Percentiles rank a stretch among this genome's conserved stretches.
Evolutionary conservation across 2,329 filamentous ascomycete species (phyloP).

Genomic region (Colletotrichum endophyticum): DNA sequence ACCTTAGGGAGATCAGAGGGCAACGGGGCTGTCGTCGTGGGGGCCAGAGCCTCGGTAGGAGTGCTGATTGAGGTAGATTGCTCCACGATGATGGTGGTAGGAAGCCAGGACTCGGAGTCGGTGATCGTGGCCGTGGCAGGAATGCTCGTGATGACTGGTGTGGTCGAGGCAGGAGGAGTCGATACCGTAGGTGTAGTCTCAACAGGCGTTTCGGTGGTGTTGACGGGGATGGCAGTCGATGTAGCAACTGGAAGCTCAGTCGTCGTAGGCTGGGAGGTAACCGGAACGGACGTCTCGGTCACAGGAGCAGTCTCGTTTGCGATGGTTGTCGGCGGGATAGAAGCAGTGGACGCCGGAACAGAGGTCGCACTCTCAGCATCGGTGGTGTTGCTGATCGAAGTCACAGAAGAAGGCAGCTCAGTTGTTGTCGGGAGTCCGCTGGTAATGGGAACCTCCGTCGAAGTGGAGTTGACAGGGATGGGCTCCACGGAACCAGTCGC

Average conservation of each 20-base stretch:
- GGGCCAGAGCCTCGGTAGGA: conserved; percentile 40
- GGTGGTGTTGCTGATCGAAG: conserved; percentile 1
- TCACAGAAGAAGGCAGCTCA: conserved; percentile 7
- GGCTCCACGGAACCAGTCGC: conserved; percentile 42
- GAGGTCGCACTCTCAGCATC: neutral
- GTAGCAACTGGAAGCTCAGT: neutral
- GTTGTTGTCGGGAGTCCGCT: conserved; percentile 2
- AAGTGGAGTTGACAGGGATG: conserved; percentile 7
- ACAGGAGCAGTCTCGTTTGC: conserved; percentile 5
- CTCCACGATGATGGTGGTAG: conserved; percentile 67
- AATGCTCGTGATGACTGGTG: conserved; percentile 39
- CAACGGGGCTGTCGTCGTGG: conserved; percentile 56
- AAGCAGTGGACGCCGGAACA: neutral
- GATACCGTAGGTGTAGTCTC: conserved; percentile 5
- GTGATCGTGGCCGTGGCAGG: conserved; percentile 47
- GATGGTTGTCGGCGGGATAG: neutral
- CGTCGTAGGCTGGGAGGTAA: neutral
- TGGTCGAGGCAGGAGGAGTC: conserved; percentile 1
- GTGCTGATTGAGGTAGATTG: conserved; percentile 46
- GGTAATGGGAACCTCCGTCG: neutral
- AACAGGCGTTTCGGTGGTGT: conserved; percentile 11
- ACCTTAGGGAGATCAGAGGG: conserved; percentile 74
- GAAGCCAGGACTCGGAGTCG: conserved; percentile 54
- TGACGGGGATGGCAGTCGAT: conserved; percentile 12
- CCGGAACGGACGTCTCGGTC: neutral